A percentile compares a stretch with the other conserved stretches of the same genome.
Evolutionary conservation across 2,329 filamentous ascomycete species (phyloP).

Genomic region (Lasiodiplodia citricola): DNA sequence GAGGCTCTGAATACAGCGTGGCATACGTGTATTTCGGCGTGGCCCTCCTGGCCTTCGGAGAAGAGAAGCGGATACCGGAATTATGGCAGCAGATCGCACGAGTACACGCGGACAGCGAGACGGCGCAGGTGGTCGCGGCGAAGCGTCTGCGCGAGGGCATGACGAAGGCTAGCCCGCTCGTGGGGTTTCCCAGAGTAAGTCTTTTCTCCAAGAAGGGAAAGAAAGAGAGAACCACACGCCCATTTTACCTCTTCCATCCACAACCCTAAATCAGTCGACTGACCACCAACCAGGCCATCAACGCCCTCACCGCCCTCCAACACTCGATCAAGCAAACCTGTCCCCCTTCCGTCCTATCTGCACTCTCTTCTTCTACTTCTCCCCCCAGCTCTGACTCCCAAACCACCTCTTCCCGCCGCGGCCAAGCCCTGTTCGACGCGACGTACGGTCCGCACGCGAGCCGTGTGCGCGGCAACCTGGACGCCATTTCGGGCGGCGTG

Average conservation of each 20-base stretch:
- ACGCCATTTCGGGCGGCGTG: slow-evolving; percentile 19
- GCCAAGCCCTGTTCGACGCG: slow-evolving; percentile 23
- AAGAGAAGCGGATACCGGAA: slow-evolving; percentile 12
- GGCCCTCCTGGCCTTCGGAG: slow-evolving; percentile 15
- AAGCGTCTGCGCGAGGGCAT: slow-evolving; percentile 11
- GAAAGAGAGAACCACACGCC: too few species aligned
- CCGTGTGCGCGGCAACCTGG: slow-evolving; percentile 23
- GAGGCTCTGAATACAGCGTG: slow-evolving; percentile 13
- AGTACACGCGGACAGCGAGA: background rate
- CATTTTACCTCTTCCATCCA: too few species aligned
- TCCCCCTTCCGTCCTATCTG: background rate
- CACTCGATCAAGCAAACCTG: background rate
- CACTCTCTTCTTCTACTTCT: background rate
- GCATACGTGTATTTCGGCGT: slow-evolving; percentile 15
- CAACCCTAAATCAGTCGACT: background rate
- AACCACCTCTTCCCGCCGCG: background rate
- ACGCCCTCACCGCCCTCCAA: slow-evolving; percentile 23
- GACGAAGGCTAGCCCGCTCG: slow-evolving; percentile 19
- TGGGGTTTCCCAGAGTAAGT: slow-evolving; percentile 23
- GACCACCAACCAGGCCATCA: slow-evolving; percentile 7
- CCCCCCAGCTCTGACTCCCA: background rate
- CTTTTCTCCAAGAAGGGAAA: too few species aligned
- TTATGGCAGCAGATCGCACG: slow-evolving; percentile 19
- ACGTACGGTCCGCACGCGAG: slow-evolving; percentile 27
- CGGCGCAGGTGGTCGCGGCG: slow-evolving; percentile 14